phyloP scores from a whole-genome alignment of 768 basidiomycete species.

The Floccularia luteovirens region DNA sequence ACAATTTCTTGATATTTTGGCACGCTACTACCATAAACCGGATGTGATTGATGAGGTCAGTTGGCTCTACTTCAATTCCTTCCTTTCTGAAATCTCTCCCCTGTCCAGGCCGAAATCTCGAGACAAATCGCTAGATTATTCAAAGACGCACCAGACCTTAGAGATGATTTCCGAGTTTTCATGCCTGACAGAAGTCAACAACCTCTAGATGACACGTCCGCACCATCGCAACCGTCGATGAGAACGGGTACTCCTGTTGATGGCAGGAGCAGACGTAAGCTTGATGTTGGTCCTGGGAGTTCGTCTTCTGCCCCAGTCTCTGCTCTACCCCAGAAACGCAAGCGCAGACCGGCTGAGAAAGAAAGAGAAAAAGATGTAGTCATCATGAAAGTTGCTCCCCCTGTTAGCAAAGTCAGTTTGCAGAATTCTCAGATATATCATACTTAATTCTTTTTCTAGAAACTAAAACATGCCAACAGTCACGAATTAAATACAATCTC shows the following conservation, averaged over 20 bases:
- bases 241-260: constrained; percentile 30
- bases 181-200: constrained; percentile 56
- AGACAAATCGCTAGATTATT: constrained; percentile 63
- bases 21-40: constrained; percentile 51
- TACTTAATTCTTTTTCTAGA: constrained; percentile 16
- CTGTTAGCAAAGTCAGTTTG: constrained; percentile 29
- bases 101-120: constrained; percentile 54
- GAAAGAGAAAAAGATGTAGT: constrained; percentile 32
- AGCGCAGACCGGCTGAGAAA: constrained; percentile 51
- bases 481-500: constrained; percentile 31
- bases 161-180: constrained; percentile 68
- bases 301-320: constrained; percentile 12
- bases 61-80: background rate
- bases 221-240: constrained; percentile 12
- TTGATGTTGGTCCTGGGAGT: constrained; percentile 24
- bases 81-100: background rate
- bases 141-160: constrained; percentile 68
- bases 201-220: constrained; percentile 36
- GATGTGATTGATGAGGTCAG: constrained; percentile 55
- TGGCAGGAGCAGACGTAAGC: constrained; percentile 35
- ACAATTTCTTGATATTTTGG: constrained; percentile 71
- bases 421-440: constrained; percentile 11
- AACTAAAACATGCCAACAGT: constrained; percentile 26
- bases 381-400: constrained; percentile 15
- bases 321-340: constrained; percentile 59